phyloP scores from a whole-genome alignment of 495 filamentous ascomycete species.

The Amniculicola lignicola region DNA sequence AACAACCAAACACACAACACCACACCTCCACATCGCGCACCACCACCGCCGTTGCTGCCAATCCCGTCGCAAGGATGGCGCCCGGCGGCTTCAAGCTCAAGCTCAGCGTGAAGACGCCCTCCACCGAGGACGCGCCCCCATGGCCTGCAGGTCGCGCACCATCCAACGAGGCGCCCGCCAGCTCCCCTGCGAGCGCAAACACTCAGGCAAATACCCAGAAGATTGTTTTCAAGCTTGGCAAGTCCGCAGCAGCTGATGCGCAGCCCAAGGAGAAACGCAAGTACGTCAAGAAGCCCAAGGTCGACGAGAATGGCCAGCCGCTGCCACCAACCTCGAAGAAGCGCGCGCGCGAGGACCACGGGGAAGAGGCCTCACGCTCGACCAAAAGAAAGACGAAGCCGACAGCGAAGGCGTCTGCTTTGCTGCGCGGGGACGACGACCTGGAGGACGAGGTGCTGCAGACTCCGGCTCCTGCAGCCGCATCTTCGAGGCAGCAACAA shows the following conservation, averaged over 20 bases:
- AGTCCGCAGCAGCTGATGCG: conserved; percentile 24
- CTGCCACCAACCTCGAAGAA: conserved; percentile 43
- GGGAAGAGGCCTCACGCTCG: conserved; percentile 37
- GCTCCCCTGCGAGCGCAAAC: too few relatives aligned
- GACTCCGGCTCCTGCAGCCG: neutral
- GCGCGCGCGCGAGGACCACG: conserved; percentile 45
- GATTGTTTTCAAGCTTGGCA: too few relatives aligned
- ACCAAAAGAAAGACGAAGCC: conserved; percentile 32
- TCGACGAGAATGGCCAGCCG: conserved; percentile 29
- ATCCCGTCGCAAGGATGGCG: too few relatives aligned
- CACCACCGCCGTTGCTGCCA: too few relatives aligned
- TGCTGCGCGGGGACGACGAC: neutral
- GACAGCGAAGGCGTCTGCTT: conserved; percentile 6
- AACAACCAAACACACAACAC: neutral
- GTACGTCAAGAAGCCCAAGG: conserved; percentile 38
- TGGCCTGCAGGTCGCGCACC: conserved; percentile 29
- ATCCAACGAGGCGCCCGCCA: neutral
- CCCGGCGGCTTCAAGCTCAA: conserved; percentile 61
- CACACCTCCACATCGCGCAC: neutral
- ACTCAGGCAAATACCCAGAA: too few relatives aligned
- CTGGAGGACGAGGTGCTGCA: conserved; percentile 11
- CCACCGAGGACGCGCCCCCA: conserved; percentile 31
- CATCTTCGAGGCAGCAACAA: neutral
- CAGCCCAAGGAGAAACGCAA: conserved; percentile 37
- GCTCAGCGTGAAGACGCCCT: conserved; percentile 37